phyloP scores from a whole-genome alignment of 129 eudicot species.

The Flaveria brownii region DNA sequence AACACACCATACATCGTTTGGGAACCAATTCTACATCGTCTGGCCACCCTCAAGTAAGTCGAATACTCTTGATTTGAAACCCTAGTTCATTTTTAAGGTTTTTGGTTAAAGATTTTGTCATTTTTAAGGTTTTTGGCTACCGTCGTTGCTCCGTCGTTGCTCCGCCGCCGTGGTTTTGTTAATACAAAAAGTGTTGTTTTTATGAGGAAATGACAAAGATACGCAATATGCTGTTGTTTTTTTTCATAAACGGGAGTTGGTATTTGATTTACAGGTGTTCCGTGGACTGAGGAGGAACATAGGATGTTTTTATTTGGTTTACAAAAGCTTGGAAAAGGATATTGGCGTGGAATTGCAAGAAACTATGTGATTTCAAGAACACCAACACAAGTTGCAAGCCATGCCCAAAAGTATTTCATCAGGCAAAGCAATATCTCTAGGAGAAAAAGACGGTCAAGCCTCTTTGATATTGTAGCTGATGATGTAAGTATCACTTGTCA shows the following conservation, averaged over 20 bases:
- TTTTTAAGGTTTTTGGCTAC: too few relatives aligned
- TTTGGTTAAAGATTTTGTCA: too few relatives aligned
- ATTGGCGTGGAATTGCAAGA: conserved; percentile 95
- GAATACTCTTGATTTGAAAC: too few relatives aligned
- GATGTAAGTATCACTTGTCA: conserved; percentile 54
- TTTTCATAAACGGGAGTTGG: background rate
- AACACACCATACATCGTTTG: too few relatives aligned
- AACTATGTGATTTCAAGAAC: conserved; percentile 86
- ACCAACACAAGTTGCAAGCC: conserved; percentile 94
- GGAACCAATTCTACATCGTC: too few relatives aligned
- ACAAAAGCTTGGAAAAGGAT: conserved; percentile 96
- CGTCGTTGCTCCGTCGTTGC: too few relatives aligned
- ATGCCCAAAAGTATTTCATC: conserved; percentile 89
- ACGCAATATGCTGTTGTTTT: background rate
- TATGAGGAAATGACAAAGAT: background rate
- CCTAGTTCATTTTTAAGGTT: too few relatives aligned
- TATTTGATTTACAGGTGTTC: conserved; percentile 61
- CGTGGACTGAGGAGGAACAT: conserved; percentile 98
- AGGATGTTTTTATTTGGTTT: conserved; percentile 85
- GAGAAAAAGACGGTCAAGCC: conserved; percentile 90
- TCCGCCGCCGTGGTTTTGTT: too few relatives aligned
- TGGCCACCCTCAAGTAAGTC: too few relatives aligned
- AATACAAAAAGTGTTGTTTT: too few relatives aligned
- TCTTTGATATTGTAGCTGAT: conserved; percentile 81
- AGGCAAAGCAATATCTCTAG: conserved; percentile 81